A percentile compares a stretch with the other conserved stretches of the same genome.
Conservation (phyloP, 345 rosid species). For the Citrus inodora region DNA sequence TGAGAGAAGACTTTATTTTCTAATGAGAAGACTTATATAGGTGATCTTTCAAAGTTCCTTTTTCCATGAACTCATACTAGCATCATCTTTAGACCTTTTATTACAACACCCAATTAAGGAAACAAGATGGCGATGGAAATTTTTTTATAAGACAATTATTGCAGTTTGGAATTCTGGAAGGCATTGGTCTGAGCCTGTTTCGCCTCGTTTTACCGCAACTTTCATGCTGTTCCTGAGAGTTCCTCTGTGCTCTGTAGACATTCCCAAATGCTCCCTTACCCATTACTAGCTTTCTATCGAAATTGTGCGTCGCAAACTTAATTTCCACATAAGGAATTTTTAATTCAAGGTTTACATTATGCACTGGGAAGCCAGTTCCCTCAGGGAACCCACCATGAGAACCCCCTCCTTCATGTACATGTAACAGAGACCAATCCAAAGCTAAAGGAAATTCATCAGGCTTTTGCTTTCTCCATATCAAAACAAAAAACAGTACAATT, state of each 20-base stretch:
- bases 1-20: conserved; percentile 30
- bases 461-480: conserved; percentile 28
- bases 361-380: conserved; percentile 17
- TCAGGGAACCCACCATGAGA: conserved; percentile 21
- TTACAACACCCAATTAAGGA: conserved; percentile 68
- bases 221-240: conserved; percentile 30
- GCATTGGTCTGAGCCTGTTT: conserved; percentile 50
- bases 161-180: conserved; percentile 49
- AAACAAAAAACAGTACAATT: conserved; percentile 14
- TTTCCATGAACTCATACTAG: conserved; percentile 62
- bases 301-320: conserved; percentile 41
- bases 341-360: conserved; percentile 33
- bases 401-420: conserved; percentile 18
- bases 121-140: conserved; percentile 62
- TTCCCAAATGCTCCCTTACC: conserved; percentile 51
- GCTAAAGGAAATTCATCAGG: conserved; percentile 14
- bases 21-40: conserved; percentile 23
- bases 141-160: conserved; percentile 55
- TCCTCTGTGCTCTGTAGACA: conserved; percentile 40
- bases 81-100: conserved; percentile 57
- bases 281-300: conserved; percentile 28
- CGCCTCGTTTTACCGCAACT: conserved; percentile 50
- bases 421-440: conserved; percentile 25
- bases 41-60: conserved; percentile 49
- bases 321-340: conserved; percentile 39